A percentile compares a stretch with the other conserved stretches of the same genome.
phyloP scores from a whole-genome alignment of 2,329 filamentous ascomycete genomes.

The Alternaria sp. region DNA sequence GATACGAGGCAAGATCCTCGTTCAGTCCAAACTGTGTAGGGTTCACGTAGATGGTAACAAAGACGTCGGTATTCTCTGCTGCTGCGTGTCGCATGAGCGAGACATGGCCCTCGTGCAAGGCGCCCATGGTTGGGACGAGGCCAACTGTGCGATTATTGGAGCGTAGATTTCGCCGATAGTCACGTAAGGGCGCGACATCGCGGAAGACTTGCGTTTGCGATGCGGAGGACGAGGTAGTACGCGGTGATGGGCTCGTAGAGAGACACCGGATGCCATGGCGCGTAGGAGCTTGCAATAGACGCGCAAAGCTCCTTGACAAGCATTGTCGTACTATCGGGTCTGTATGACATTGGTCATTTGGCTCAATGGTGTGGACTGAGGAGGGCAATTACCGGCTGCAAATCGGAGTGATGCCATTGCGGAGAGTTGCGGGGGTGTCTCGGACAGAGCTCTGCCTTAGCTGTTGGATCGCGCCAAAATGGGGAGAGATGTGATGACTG shows the following conservation, averaged over 20 bases:
- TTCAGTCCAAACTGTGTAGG: slow-evolving; percentile 92
- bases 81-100: slow-evolving; percentile 86
- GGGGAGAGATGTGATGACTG: not conserved
- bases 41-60: slow-evolving; percentile 95
- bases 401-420: slow-evolving; percentile 37
- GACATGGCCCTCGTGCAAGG: slow-evolving; percentile 90
- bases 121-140: slow-evolving; percentile 97
- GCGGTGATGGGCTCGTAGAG: slow-evolving; percentile 29
- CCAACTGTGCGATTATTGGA: slow-evolving; percentile 76
- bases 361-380: slow-evolving; percentile 21
- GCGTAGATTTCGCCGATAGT: slow-evolving; percentile 72
- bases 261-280: slow-evolving; percentile 30
- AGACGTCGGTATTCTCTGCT: slow-evolving; percentile 81
- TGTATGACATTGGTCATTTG: slow-evolving; percentile 24
- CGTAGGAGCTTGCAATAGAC: not conserved
- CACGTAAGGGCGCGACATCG: slow-evolving; percentile 74
- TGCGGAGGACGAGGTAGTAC: slow-evolving; percentile 30
- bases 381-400: slow-evolving; percentile 27
- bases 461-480: slow-evolving; percentile 1
- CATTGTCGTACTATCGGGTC: slow-evolving; percentile 18
- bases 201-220: slow-evolving; percentile 73
- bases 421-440: slow-evolving; percentile 34
- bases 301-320: slow-evolving; percentile 12
- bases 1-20: slow-evolving; percentile 90
- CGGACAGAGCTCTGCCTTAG: slow-evolving; percentile 18